Base-by-base conservation (phyloP, 2,329 filamentous ascomycete species). In the Claviceps sp. region DNA sequence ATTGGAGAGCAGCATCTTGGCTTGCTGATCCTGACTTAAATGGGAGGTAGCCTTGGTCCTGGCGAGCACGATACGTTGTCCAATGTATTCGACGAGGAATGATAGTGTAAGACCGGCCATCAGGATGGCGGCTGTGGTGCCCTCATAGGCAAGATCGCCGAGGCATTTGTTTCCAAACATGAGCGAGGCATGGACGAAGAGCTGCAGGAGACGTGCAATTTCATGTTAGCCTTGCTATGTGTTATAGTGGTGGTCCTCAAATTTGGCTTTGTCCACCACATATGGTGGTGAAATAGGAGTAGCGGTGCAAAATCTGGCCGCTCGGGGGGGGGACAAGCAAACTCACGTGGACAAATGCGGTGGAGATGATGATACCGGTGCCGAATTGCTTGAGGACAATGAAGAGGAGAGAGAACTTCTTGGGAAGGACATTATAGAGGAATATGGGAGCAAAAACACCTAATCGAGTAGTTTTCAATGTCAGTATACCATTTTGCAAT, bases 81-180 rank as follows among this genome's bases (percentile, higher is more conserved):
- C 81, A 13, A 78, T 56, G 58, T 81, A 88, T 61, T 90, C 86
- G 38, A 87, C 72, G 1, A 86, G 59, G 64, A 89, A 89, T 0
- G 85, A 83, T 3, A 89, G 57, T 63, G 89, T 84, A 1, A 88
- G 67, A 0, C 86, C 86, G 0, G 81, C 85, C 79, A 89, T 85
- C 47, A 85, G 74, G 42, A 90, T 79, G 2, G 85, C 80, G 0
- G 84, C 77, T 0, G 85, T 79, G 0, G 82, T 86, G 3, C 72
- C 77, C 64, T 90, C 86, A 59, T 86, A 90, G 5, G 70, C 62
- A 2, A 89, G 67, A 7, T 74, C 72, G 4, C 82, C 81, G 13
- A 90, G 67, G 59, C 86, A 90, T 48, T 80, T 69, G 57, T 85
- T 88, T 20, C 64, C 69, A 59, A 90, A 89, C 81, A 88, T 87